Base-by-base conservation (phyloP, 768 basidiomycete genomes). In the Phlebiopsis gigantea region DNA sequence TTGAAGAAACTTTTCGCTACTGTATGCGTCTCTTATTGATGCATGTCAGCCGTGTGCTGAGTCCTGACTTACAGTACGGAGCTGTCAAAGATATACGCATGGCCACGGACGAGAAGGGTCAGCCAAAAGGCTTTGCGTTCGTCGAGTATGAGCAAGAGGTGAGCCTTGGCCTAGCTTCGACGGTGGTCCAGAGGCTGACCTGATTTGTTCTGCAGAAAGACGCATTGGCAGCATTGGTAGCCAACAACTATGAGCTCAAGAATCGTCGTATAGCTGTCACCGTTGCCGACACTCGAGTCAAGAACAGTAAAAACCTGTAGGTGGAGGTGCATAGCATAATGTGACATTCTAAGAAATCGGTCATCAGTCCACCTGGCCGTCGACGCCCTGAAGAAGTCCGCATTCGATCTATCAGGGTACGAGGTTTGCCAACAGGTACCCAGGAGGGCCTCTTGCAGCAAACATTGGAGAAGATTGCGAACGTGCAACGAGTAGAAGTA, bases 371-470 rank as follows among this genome's bases (percentile, higher is more conserved):
- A 22, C 42, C 41, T n/a, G 31, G 42, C 24, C 24, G 29, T 14
- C 19, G 79, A 44, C 73, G 74, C 61, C 69, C 72, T 42, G 79
- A 77, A 12, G 90, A 88, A 54, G 70, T 75, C 5, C 80, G 80
- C 46, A 84, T 75, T 59, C 83, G 92, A 17, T 90, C 89, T 19
- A 77, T 98, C 7, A 83, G 88, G 8, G 73, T 98, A 51, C 81
- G 77, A 21, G 85, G 85, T 50, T 77, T 99, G 21, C 91, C 92
- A 0, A 65, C 80, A 2, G 81, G 75, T 9, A 85, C 91, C 4
- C 91, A 97, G 66, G 97, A 98, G 66, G 96, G 90, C 1, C 73
- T 98, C 1, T 71, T 99, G 24, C 96, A 99, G 63, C 97, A 98
- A 74, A 74, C 76, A 0, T 72, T 99, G 4, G 92, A 94, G 68